Percentiles rank a stretch among this genome's conserved stretches.
These are phyloP conservation scores for Penicillium sp. DNA, from an alignment of 2,329 filamentous ascomycete genomes.

Conservation along the genomic window DNA sequence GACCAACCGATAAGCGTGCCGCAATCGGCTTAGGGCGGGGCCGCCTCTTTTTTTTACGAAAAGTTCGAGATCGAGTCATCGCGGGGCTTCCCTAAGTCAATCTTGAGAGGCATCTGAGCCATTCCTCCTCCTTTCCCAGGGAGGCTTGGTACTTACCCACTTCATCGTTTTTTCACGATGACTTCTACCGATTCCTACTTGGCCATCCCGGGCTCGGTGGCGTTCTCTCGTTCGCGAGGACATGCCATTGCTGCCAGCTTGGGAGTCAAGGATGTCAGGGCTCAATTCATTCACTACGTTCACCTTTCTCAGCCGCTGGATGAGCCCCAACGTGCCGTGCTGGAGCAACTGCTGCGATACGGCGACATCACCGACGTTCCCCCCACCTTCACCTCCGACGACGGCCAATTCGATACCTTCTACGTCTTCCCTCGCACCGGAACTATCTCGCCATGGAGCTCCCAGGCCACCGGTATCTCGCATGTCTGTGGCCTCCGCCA, in stretches of 20 bases:
- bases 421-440: slow-evolving; percentile 77
- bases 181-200: slow-evolving; percentile 34
- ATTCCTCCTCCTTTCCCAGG: slow-evolving; percentile 22
- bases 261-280: slow-evolving; percentile 44
- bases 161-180: slow-evolving; percentile 28
- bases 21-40: slow-evolving; percentile 25
- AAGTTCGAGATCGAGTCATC: slow-evolving; percentile 23
- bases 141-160: slow-evolving; percentile 11
- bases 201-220: slow-evolving; percentile 42
- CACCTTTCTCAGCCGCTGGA: slow-evolving; percentile 54
- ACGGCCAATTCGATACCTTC: slow-evolving; percentile 57
- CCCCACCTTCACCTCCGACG: slow-evolving; percentile 44
- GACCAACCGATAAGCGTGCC: slow-evolving; percentile 20
- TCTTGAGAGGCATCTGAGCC: slow-evolving; percentile 26
- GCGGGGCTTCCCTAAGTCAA: slow-evolving; percentile 24
- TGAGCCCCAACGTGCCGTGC: slow-evolving; percentile 48
- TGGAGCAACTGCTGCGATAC: slow-evolving; percentile 62
- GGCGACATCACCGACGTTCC: slow-evolving; percentile 54
- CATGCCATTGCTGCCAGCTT: slow-evolving; percentile 44
- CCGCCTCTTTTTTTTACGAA: slow-evolving; percentile 20
- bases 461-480: slow-evolving; percentile 89
- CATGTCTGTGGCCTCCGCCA: slow-evolving; percentile 80
- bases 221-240: slow-evolving; percentile 47
- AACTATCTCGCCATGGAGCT: slow-evolving; percentile 93
- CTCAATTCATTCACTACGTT: slow-evolving; percentile 62